These are phyloP conservation scores for Clitocybe nebularis DNA, from an alignment of 1,284 basidiomycete species.

Conservation along the genomic window DNA sequence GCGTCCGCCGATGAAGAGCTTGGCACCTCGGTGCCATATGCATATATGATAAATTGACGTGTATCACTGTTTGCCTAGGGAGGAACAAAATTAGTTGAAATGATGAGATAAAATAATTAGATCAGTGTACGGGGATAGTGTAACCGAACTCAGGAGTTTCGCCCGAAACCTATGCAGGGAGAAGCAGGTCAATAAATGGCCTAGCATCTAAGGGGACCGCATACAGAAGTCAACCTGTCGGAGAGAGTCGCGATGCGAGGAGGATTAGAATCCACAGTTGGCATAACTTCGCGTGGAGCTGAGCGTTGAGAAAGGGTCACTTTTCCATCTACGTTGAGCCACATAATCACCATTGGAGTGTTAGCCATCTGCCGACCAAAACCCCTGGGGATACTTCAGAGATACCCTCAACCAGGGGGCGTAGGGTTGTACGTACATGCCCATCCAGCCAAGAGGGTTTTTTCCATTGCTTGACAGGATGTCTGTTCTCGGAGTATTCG, in stretches of 20 bases:
- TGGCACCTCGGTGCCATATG: conserved; percentile 41
- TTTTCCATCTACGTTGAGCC: conserved; percentile 51
- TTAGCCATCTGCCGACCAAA: conserved; percentile 51
- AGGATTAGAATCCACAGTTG: conserved; percentile 46
- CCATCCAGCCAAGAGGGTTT: conserved; percentile 50
- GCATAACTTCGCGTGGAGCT: conserved; percentile 42
- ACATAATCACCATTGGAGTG: conserved; percentile 62
- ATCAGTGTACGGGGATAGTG: conserved; percentile 45
- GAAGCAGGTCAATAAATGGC: conserved; percentile 2
- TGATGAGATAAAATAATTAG: not conserved
- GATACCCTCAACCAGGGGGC: not conserved
- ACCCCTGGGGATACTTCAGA: conserved; percentile 32
- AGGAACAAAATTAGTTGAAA: conserved; percentile 2
- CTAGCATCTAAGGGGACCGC: conserved; percentile 11
- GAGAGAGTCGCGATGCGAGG: conserved; percentile 41
- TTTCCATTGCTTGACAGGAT: conserved; percentile 34
- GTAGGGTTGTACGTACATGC: conserved; percentile 35
- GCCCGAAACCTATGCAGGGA: conserved; percentile 33
- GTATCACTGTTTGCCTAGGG: conserved; percentile 36
- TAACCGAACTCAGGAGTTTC: conserved; percentile 38
- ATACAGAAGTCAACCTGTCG: conserved; percentile 34
- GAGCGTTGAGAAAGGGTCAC: conserved; percentile 59
- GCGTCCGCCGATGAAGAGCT: conserved; percentile 32
- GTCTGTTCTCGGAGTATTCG: conserved; percentile 36
- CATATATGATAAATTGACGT: conserved; percentile 40